Percentiles rank a stretch among this genome's conserved stretches.
These are phyloP conservation scores for Phalaenopsis aphrodite DNA, from an alignment of 106 monocot species.

Conservation along the genomic window DNA sequence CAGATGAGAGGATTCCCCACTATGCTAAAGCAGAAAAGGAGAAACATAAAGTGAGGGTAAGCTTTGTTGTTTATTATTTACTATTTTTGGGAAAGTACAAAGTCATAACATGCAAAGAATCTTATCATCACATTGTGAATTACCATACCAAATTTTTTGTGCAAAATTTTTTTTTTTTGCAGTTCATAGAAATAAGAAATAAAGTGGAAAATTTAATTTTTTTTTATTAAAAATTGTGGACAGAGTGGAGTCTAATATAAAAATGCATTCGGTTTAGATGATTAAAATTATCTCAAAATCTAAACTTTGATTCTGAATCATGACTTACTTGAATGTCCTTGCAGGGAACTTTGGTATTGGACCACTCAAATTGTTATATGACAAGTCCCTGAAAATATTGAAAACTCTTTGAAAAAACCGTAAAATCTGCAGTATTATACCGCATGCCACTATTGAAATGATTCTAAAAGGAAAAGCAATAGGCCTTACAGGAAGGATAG, in stretches of 20 bases:
- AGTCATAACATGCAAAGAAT: not conserved
- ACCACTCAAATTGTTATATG: conserved; percentile 42
- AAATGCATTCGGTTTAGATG: not conserved
- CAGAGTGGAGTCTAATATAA: not conserved
- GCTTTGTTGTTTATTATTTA: not conserved
- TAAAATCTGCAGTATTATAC: conserved; percentile 1
- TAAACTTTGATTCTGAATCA: not conserved
- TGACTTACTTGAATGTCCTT: conserved; percentile 31
- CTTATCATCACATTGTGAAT: not conserved
- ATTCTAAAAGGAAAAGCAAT: not conserved
- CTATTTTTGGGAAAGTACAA: not conserved
- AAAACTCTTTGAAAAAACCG: not conserved
- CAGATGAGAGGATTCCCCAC: conserved; percentile 45
- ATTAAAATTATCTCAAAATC: not conserved
- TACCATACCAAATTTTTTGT: not conserved
- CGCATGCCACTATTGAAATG: not conserved
- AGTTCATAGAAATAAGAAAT: not conserved
- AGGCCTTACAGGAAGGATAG: conserved; percentile 34
- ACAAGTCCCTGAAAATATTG: conserved; percentile 30
- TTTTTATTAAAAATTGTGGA: not conserved
- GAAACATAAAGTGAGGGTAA: not conserved
- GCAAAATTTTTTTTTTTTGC: too few species aligned
- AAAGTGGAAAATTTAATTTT: not conserved
- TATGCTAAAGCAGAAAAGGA: conserved; percentile 21
- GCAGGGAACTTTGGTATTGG: conserved; percentile 32